Evolutionary conservation across 257 asterid species (phyloP).

Genomic region (Misopates orontium): DNA sequence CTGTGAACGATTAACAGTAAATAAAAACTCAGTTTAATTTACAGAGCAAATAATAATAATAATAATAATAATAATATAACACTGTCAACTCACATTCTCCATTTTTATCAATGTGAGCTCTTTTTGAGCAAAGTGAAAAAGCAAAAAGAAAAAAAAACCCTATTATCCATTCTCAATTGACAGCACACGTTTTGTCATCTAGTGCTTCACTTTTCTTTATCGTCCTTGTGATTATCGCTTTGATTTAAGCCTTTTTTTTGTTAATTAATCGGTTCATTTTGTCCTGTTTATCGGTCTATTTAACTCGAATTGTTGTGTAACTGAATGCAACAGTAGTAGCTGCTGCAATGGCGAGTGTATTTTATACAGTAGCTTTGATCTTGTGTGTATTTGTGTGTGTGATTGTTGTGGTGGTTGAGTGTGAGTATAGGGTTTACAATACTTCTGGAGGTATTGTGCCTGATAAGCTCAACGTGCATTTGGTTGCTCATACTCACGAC

Average conservation of each 20-base stretch:
- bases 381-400: too few species aligned
- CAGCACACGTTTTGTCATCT: constrained; percentile 13
- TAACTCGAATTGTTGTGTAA: too few species aligned
- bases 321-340: constrained; percentile 13
- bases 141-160: background rate
- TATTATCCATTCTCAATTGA: constrained; percentile 14
- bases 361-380: constrained; percentile 31
- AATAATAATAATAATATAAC: too few species aligned
- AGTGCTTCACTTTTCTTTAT: background rate
- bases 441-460: constrained; percentile 62
- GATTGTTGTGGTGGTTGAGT: constrained; percentile 56
- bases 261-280: background rate
- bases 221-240: constrained; percentile 21
- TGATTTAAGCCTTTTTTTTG: constrained; percentile 1
- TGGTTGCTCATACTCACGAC: constrained; percentile 94
- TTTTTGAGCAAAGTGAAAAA: too few species aligned
- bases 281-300: too few species aligned
- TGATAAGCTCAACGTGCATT: constrained; percentile 84
- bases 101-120: too few species aligned
- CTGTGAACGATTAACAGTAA: too few species aligned
- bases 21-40: too few species aligned
- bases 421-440: constrained; percentile 74
- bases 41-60: too few species aligned
- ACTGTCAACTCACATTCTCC: too few species aligned
- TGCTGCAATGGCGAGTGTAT: constrained; percentile 41